These are phyloP conservation scores for Plasmodium gaboni DNA, from an alignment of 169 alveolate genomes.

Conservation along the genomic window DNA sequence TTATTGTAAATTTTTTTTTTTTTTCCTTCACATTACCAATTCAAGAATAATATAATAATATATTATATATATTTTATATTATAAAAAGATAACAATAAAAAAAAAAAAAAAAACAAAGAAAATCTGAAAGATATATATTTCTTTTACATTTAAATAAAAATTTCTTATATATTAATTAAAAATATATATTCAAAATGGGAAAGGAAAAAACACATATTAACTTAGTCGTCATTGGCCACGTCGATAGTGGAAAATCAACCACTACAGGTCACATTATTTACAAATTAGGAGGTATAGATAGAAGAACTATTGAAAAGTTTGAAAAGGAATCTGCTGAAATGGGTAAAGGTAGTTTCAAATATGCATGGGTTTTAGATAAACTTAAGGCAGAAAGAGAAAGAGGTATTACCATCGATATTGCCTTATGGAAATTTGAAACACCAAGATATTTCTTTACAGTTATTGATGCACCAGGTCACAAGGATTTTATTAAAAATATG, in stretches of 20 bases:
- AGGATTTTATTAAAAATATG: slow-evolving; percentile 99
- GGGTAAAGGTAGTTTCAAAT: slow-evolving; percentile 97
- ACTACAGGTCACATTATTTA: slow-evolving; percentile 96
- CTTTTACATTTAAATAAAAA: too few species aligned
- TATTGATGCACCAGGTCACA: slow-evolving; percentile 99
- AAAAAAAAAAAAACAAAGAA: too few species aligned
- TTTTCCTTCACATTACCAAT: too few species aligned
- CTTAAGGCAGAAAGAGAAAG: slow-evolving; percentile 99
- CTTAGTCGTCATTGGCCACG: slow-evolving; percentile 98
- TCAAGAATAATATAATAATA: too few species aligned
- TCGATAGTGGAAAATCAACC: slow-evolving; percentile 98
- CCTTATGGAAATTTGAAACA: slow-evolving; percentile 98
- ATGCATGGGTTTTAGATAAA: slow-evolving; percentile 99
- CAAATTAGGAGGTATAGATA: slow-evolving; percentile 96
- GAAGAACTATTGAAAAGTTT: slow-evolving; percentile 96
- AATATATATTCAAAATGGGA: slow-evolving; percentile 75
- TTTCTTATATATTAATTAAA: too few species aligned
- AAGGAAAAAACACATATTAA: slow-evolving; percentile 94
- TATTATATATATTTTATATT: too few species aligned
- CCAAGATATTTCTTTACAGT: slow-evolving; percentile 97
- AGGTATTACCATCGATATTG: slow-evolving; percentile 98
- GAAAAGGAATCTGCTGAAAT: slow-evolving; percentile 95
- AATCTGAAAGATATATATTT: too few species aligned
- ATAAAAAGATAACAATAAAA: too few species aligned
- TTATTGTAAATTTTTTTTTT: too few species aligned